These are phyloP conservation scores for Termitomyces heimii DNA, from an alignment of 768 basidiomycete genomes.

Conservation along the genomic window DNA sequence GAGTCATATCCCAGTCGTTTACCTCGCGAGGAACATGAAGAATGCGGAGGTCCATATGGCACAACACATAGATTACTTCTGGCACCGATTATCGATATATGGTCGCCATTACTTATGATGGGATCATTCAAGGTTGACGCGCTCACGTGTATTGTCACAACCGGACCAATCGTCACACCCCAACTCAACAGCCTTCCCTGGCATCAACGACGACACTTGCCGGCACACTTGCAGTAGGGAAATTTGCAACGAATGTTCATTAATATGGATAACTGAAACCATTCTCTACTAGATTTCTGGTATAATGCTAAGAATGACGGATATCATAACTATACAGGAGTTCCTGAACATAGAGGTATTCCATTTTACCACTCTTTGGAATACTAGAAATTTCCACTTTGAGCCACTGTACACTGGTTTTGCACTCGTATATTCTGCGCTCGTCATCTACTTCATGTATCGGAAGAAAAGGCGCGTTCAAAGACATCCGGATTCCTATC, in stretches of 20 bases:
- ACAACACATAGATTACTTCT: background rate
- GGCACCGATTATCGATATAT: background rate
- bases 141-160: background rate
- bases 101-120: background rate
- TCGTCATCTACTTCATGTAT: background rate
- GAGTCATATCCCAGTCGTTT: conserved; percentile 51
- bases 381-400: background rate
- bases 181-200: no score
- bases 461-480: background rate
- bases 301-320: background rate
- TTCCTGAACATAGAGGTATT: background rate
- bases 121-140: background rate
- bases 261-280: background rate
- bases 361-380: background rate
- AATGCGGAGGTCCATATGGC: conserved; percentile 32
- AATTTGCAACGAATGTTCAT: background rate
- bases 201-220: background rate
- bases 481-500: conserved; percentile 13
- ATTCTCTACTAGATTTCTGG: background rate
- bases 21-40: conserved; percentile 32
- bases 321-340: background rate
- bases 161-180: no score
- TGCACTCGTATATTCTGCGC: background rate
- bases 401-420: background rate
- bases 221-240: background rate